Base-by-base conservation (phyloP, 2,329 filamentous ascomycete genomes). In the Venturia effusa region DNA sequence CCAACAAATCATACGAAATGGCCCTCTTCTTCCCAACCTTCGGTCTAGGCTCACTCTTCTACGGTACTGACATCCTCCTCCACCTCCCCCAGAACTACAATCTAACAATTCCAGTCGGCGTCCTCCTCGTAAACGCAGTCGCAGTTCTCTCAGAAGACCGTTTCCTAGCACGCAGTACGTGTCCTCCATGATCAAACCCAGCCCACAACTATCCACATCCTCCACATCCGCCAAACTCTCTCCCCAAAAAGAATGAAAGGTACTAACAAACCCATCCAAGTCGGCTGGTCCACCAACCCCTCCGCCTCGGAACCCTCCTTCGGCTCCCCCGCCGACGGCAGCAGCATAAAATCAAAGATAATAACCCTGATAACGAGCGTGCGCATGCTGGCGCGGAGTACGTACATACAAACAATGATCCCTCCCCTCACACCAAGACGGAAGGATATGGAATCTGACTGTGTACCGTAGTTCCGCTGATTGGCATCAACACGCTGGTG, bases 141-240 rank as follows among this genome's bases (percentile, higher is more conserved):
- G 91, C 92, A 67, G 86, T 97, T 73, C 88, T 97, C 68, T 96
- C 91, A 70, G 92, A 96, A 84, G 92, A 96, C 78, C 88, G 92
- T 67, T 96, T 96, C 76, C 89, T 96, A 68, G 89, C 88, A 64
- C 86, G 90, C 76, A 92, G 78, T 88, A 86, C 68, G 81, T 76
- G 66, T 37, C 51, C 40, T 7, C 57, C n/a, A n/a, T 19, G 8
- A 11, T 37, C 34, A 2, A 39, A 39, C 3, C n/a, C n/a, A n/a
- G n/a, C n/a, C n/a, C n/a, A n/a, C n/a, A n/a, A n/a, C n/a, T n/a
- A 39, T 55, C 24, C 48, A 55, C 61, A 27, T 43, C 57, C 1
- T 54, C 24, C 57, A 24, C 34, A 57, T 39, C 17, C 32, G n/a
- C 30, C 24, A 61, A 55, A 6, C 17, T 7, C 41, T 22, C 60